Base-by-base conservation (phyloP, 306 rosid genomes). In the Spatholobus suberectus region DNA sequence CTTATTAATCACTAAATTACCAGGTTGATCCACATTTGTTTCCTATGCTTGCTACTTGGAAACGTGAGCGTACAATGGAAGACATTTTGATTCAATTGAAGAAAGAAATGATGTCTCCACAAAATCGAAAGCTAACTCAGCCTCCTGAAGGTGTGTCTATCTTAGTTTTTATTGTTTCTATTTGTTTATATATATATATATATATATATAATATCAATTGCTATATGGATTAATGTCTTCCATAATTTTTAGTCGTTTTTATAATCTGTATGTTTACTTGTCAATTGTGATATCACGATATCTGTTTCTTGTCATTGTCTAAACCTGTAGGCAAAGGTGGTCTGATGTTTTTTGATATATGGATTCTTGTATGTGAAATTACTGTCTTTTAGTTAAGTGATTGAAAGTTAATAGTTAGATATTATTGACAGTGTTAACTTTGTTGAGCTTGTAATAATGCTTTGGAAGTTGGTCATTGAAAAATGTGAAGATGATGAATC, bases 31-130 rank as follows among this genome's bases (percentile, higher is more conserved):
- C 99, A 17, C 68, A 86, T 80, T 87, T 92, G 37, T 94, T 96
- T 86, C 96, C 98, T 76, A 96, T 94, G 98, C 99, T 96, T 85
- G 79, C 96, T 78, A 92, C 88, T 83, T 96, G 99, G 99, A 92
- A 89, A 87, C 88, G 98, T 80, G 97, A 92, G 89, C 38, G 77
- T 81, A 94, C 98, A 69, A 91, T 96, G 99, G 99, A 96, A 88
- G 97, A 91, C 83, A 74, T 92, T 81, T 88, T 96, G 87, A 52
- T 92, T 77, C 99, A 92, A 77, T 80, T 96, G 92, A 96, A 96
- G 94, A 96, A 90, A 89, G 99, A 96, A 51, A 96, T 96, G 99
- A 82, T 65, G 81, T 91, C 95, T 65, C 97, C 99, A 43, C 99
- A 96, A 83, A 96, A 96, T 85, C 89, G 98, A 86, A 96, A 85